Base-by-base conservation (phyloP, 2,329 filamentous ascomycete species). In the Diaporthe capsici region DNA sequence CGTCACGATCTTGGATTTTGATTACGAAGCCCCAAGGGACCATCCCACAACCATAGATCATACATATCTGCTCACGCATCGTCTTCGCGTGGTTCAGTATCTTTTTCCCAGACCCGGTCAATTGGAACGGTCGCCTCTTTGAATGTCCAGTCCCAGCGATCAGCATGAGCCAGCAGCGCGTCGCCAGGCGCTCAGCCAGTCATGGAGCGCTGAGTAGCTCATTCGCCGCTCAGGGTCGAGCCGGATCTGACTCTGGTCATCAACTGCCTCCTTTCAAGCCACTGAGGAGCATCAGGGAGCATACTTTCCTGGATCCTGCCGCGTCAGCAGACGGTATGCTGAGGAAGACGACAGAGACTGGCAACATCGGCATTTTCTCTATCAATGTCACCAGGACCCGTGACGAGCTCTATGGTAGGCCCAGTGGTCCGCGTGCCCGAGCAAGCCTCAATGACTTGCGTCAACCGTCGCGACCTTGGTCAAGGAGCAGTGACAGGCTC, bases 281-380 rank as follows among this genome's bases (percentile, higher is more conserved):
- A 6, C 82, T 88, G 44, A 84, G 85, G 74, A 85, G 83, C 78
- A 82, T 88, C 75, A 85, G 86, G 68, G 85, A 87, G 73, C 87
- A 87, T 73, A 80, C 83, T 42, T 82, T 88, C 70, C 84, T 88
- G 20, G 84, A 83, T 61, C 88, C 85, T 1, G 89, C 90, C 0
- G 89, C 88, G 7, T 89, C 89, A 2, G 83, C 92, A n/a, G 88
- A 91, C 78, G 89, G 90, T 81, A 92, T 93, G 91, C 84, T 93
- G 75, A 92, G 90, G 83, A 92, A 89, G 4, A 92, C 90, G 1
- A 92, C 91, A 0, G 91, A 93, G 80, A 92, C 90, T 12, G 91
- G 91, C n/a, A 90, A 93, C 78, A 91, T 92, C 78, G 90, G 90
- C 6, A 83, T 89, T 68, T 92, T 92, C 81, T 90, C 89, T 71